Percentiles rank a stretch among this genome's conserved stretches.
Evolutionary conservation across 2,329 filamentous ascomycete species (phyloP).

Genomic region (Harringtonia aguacate): DNA sequence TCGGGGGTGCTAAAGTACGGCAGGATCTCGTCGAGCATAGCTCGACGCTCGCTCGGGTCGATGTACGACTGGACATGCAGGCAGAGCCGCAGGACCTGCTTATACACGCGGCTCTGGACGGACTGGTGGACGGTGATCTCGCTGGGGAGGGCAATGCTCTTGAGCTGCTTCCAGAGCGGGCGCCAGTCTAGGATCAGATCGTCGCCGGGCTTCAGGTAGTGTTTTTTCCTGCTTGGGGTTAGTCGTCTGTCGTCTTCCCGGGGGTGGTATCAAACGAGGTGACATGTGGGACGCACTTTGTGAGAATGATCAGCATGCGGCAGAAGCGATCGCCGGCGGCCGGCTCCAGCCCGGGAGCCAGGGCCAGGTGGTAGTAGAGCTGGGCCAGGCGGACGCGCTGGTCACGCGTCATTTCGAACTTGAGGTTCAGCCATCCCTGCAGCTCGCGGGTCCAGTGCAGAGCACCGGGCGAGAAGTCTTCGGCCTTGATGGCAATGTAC

Average conservation of each 20-base stretch:
- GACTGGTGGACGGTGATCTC: constrained; percentile 62
- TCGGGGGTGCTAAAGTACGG: constrained; percentile 92
- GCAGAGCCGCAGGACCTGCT: constrained; percentile 74
- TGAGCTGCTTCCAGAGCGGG: constrained; percentile 86
- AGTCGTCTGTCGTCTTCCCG: no score
- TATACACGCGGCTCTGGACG: constrained; percentile 42
- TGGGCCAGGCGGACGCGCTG: constrained; percentile 75
- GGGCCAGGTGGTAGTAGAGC: constrained; percentile 86
- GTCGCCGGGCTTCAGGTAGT: constrained; percentile 83
- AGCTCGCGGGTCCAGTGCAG: constrained; percentile 97
- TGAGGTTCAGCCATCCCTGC: constrained; percentile 86
- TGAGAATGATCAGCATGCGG: constrained; percentile 91
- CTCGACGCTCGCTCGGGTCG: constrained; percentile 73
- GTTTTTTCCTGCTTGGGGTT: constrained; percentile 66
- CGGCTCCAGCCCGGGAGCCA: constrained; percentile 81
- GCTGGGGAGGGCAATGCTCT: constrained; percentile 75
- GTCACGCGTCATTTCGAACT: constrained; percentile 88
- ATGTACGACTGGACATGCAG: constrained; percentile 88
- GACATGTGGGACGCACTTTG: constrained; percentile 67
- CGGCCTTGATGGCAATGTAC: constrained; percentile 81
- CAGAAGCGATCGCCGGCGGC: constrained; percentile 79
- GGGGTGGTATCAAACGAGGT: no score
- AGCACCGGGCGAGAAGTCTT: constrained; percentile 88
- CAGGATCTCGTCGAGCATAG: constrained; percentile 70
- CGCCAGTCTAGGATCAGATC: constrained; percentile 91